Evolutionary conservation across 108 stramenopile species (phyloP), one percentile per base, ranked within the genome.

Genomic region (Discostella stelligeroides): DNA sequence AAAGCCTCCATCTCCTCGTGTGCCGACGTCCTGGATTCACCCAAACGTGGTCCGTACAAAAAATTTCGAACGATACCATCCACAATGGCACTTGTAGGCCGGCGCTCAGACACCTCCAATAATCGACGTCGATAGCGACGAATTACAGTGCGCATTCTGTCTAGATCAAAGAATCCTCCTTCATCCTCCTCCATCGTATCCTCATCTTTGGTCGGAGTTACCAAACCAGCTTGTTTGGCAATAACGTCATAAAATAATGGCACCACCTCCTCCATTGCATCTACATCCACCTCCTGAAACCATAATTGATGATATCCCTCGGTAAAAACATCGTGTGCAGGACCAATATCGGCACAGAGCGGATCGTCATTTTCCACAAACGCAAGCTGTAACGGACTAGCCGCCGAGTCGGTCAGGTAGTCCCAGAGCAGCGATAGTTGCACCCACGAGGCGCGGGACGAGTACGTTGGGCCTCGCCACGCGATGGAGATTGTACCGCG

Each of bases 251-350:
- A 65, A 57, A 77, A 77, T 40, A 77, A 47, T 18, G 62, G 63
- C 14, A 79, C 21, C 2, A 68, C 68, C 28, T 68, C 66, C 7
- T 69, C 78, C 78, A 79, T 79, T n/a, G 47, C 51, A 39, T 79
- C 73, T 0, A 75, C 73, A 30, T 79, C 78, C 17, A 68, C 66
- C 47, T 79, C 78, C 11, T 66, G 64, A 24, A 79, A 68, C 78
- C 78, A 79, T 20, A 79, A 41, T 24, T 79, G 78, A 69, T 79
- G 72, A 48, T 79, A 79, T 7, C 78, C 78, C 60, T 79, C 72
- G 0, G 76, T 78, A 40, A 79, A 79, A 0, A 73, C 41, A 48
- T 79, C 78, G 17, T 66, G 66, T 2, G 78, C 78, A 0, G 78
- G 78, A 37, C 73, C 73, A 28, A 79, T 30, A 56, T 74, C 66